Evolutionary conservation across 2,329 filamentous ascomycete species (phyloP).

Genomic region (Plectosphaerella sp.): DNA sequence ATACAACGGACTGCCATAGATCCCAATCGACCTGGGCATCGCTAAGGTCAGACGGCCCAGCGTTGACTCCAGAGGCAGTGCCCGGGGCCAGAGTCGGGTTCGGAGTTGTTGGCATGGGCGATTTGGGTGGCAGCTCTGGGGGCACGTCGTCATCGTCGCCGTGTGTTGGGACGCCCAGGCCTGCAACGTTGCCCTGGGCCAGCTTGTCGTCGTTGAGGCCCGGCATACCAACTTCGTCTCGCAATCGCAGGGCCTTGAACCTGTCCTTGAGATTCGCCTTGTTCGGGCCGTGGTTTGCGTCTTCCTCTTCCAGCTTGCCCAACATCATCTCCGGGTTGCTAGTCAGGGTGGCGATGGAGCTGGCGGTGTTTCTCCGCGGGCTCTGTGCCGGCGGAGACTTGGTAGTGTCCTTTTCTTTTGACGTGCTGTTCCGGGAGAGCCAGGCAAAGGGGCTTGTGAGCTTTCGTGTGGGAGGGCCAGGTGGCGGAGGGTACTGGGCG

Average conservation of each 20-base stretch:
- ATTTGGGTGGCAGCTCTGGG: constrained; percentile 8
- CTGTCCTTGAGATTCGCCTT: constrained; percentile 70
- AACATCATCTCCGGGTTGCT: constrained; percentile 81
- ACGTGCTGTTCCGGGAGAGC: constrained; percentile 66
- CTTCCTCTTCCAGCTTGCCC: constrained; percentile 70
- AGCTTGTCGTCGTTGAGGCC: constrained; percentile 45
- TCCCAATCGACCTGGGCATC: constrained; percentile 95
- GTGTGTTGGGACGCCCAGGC: constrained; percentile 1
- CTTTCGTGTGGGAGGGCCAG: constrained; percentile 54
- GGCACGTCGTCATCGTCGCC: neutral
- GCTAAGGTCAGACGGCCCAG: constrained; percentile 64
- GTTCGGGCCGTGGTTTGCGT: constrained; percentile 37
- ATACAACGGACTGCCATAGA: constrained; percentile 92
- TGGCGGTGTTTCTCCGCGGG: constrained; percentile 67
- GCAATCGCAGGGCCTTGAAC: constrained; percentile 72
- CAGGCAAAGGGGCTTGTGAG: constrained; percentile 85
- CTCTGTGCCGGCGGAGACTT: constrained; percentile 45
- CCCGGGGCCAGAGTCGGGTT: constrained; percentile 74
- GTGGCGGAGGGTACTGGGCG: constrained; percentile 23
- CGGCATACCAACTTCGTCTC: constrained; percentile 62
- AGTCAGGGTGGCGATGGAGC: constrained; percentile 71
- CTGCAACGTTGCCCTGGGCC: constrained; percentile 17
- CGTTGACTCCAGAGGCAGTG: constrained; percentile 76
- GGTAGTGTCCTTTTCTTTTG: constrained; percentile 48
- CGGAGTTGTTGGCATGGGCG: constrained; percentile 56